Percentiles rank a stretch among this genome's conserved stretches.
phyloP scores from a whole-genome alignment of 139 green algal genomes.

The Astrephomene gubernaculifera region DNA sequence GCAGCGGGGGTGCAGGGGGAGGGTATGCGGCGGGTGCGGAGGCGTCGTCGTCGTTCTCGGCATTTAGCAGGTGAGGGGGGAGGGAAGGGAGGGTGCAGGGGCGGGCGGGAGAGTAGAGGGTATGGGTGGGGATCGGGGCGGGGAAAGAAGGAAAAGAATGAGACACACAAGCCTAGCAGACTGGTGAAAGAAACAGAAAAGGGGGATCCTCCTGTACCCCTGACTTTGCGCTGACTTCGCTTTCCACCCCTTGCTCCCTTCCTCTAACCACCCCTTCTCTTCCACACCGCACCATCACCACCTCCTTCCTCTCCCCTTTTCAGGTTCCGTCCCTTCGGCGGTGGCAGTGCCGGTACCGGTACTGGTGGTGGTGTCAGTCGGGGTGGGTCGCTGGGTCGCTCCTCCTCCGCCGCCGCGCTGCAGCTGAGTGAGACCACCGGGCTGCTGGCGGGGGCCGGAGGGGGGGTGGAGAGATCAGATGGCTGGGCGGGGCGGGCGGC shows the following conservation, averaged over 20 bases:
- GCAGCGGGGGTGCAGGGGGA: not conserved
- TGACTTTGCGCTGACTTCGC: not conserved
- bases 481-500: no score
- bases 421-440: slow-evolving; percentile 14
- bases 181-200: not conserved
- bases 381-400: no score
- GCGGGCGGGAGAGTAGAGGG: not conserved
- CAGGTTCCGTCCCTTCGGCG: slow-evolving; percentile 26
- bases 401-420: not conserved
- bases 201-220: not conserved
- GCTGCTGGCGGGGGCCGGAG: no score
- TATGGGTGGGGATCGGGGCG: not conserved
- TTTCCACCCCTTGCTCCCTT: not conserved
- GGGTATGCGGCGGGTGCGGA: not conserved
- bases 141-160: not conserved
- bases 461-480: no score
- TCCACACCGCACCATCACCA: not conserved
- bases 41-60: not conserved
- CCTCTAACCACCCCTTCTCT: no score
- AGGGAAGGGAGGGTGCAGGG: not conserved
- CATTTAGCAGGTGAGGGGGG: slow-evolving; percentile 18
- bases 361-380: no score
- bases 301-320: not conserved
- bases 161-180: not conserved
- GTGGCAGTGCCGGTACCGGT: not conserved